Conservation (phyloP, 768 basidiomycete genomes). For the Panellus pusillus region DNA sequence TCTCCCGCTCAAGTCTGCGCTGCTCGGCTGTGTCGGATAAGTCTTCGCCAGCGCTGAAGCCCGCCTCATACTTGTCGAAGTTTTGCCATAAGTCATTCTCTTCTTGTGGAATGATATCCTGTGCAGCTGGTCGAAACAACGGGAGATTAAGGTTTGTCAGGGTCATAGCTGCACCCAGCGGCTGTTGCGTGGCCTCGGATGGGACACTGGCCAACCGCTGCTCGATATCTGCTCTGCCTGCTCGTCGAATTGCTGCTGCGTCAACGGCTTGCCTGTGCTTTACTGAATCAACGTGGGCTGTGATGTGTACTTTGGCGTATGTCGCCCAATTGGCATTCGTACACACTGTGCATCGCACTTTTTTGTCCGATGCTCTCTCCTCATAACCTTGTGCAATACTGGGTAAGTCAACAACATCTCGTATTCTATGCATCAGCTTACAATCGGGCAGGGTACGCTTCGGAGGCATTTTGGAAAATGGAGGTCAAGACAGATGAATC, state of each 20-base stretch:
- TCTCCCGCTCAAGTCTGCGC: background rate
- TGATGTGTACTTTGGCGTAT: background rate
- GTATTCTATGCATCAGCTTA: background rate
- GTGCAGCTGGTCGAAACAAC: background rate
- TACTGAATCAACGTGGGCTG: background rate
- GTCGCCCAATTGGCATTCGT: slow-evolving; percentile 3
- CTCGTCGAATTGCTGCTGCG: background rate
- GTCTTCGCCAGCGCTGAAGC: slow-evolving; percentile 3
- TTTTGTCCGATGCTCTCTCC: background rate
- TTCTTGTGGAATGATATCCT: background rate
- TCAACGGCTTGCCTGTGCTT: slow-evolving; percentile 3
- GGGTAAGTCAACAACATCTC: background rate
- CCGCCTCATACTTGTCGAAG: background rate
- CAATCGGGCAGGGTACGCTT: background rate
- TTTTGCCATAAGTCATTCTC: background rate
- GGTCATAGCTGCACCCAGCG: background rate
- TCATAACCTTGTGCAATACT: background rate
- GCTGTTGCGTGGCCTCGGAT: background rate
- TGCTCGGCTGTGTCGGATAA: background rate
- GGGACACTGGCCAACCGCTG: background rate
- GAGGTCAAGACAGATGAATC: background rate
- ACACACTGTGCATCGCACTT: slow-evolving; percentile 7
- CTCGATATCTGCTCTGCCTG: background rate
- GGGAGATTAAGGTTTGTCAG: background rate
- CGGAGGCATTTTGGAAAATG: background rate